A percentile compares a stretch with the other conserved stretches of the same genome.
These are phyloP conservation scores for Fagopyrum homotropicum DNA, from an alignment of 148 eudicot species.

Conservation along the genomic window DNA sequence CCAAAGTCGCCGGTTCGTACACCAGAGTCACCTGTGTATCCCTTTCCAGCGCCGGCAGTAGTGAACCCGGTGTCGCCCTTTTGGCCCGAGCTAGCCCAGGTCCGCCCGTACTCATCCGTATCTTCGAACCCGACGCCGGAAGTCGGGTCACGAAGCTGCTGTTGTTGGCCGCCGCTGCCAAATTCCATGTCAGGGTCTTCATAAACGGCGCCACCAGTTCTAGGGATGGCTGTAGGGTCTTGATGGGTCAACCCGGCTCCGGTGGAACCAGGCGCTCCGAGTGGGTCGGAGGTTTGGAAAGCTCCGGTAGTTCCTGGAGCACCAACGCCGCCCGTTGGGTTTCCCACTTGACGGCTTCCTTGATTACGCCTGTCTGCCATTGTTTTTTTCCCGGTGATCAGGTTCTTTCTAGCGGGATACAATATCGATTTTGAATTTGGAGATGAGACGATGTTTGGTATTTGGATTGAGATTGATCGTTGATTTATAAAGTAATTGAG, in stretches of 20 bases:
- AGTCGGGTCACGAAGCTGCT: background rate
- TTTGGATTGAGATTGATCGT: background rate
- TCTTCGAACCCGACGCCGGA: background rate
- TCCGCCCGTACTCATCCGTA: background rate
- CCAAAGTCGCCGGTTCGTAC: too few species aligned
- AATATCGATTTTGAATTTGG: background rate
- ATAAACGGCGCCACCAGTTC: background rate
- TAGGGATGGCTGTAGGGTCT: slow-evolving; percentile 6
- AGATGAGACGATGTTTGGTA: background rate
- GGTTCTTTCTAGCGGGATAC: too few species aligned
- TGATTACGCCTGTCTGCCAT: slow-evolving; percentile 5
- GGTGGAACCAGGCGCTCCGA: slow-evolving; percentile 13
- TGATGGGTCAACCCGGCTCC: background rate
- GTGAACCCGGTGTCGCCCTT: too few species aligned
- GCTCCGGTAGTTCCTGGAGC: slow-evolving; percentile 16
- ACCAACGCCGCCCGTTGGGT: background rate
- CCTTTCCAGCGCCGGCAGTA: too few species aligned
- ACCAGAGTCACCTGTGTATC: too few species aligned
- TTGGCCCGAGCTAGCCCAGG: too few species aligned
- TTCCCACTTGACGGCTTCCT: background rate
- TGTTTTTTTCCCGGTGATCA: background rate
- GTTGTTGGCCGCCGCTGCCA: background rate
- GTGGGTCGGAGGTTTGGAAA: slow-evolving; percentile 6
- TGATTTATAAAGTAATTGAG: background rate
- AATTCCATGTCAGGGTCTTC: background rate